Percentiles rank a stretch among this genome's conserved stretches.
Evolutionary conservation across 164 flowering plant genomes (phyloP).

Genomic region (Stephania cephalantha): DNA sequence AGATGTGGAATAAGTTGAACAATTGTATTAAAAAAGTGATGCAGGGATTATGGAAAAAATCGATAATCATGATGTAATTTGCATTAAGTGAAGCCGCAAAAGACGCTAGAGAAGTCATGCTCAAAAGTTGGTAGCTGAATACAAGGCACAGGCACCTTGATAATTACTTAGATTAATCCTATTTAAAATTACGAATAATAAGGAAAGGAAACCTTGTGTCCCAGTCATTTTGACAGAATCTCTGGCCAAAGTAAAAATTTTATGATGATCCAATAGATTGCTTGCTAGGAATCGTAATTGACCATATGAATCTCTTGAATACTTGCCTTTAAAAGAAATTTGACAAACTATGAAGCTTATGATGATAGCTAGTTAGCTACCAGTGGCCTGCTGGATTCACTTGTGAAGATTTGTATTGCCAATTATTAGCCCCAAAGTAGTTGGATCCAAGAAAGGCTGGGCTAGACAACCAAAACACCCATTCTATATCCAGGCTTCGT

Average conservation of each 20-base stretch:
- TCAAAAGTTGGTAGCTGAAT: background rate
- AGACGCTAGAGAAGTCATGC: background rate
- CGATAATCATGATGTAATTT: background rate
- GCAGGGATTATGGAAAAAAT: background rate
- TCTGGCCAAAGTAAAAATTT: background rate
- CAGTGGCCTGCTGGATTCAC: too few species aligned
- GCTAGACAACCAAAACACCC: too few species aligned
- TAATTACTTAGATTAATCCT: background rate
- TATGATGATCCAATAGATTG: background rate
- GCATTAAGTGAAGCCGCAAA: background rate
- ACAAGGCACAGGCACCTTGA: background rate
- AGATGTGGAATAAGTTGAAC: background rate
- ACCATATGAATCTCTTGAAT: background rate
- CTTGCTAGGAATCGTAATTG: background rate
- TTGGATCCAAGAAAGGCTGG: too few species aligned
- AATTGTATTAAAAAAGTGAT: background rate
- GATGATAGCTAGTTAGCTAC: too few species aligned
- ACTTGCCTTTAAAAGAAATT: too few species aligned
- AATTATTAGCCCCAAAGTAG: too few species aligned
- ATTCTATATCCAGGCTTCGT: too few species aligned
- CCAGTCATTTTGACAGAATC: background rate
- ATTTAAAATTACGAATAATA: too few species aligned
- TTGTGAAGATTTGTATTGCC: background rate
- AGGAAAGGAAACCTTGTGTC: too few species aligned
- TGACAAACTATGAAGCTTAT: too few species aligned